Base-by-base conservation (phyloP, 2,329 filamentous ascomycete genomes). In the Colletotrichum liaoningense region DNA sequence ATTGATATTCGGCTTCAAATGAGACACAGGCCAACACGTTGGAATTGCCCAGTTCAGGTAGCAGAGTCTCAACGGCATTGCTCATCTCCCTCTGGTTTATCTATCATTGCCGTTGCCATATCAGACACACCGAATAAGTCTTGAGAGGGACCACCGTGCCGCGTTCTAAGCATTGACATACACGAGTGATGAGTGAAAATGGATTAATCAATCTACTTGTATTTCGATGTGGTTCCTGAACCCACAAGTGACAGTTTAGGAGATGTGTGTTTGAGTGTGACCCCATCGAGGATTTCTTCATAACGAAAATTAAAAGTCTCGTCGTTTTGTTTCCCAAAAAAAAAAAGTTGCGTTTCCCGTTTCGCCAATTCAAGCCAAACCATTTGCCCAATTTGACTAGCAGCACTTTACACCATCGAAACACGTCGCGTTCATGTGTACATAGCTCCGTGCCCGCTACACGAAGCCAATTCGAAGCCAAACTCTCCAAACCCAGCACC, bases 311-410 rank as follows among this genome's bases (percentile, higher is more conserved):
- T 42, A 63, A 49, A 33, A 63, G 56, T 67, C 67, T 70, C 70
- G 11, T 67, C 54, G 67, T 73, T 73, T 71, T 73, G 71, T 60
- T 62, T 54, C 35, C 71, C 71, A 56, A 62, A 22, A 22, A 22
- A n/a, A 57, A 69, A 62, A 69, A 71, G 59, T 38, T 22, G 67
- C 30, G 67, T 26, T 65, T 62, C 57, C 71, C 62, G 56, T 71
- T 73, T 73, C 71, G 71, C 71, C 71, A 54, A 71, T 71, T 71
- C 71, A 66, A 70, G 38, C 60, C 42, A 49, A 42, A 42, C 16
- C 38, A 11, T 19, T 71, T 73, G 56, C 71, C 67, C 71, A 73
- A 73, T 71, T 49, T 73, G 71, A 52, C 52, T 19, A 49, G 49
- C 38, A 65, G 24, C 58, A 60, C 16, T 63, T 55, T 70, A 71